Percentiles rank a stretch among this genome's conserved stretches.
Conservation (phyloP, 805 yeast species). For the Saccharomycopsis oosterbeekiorum region DNA sequence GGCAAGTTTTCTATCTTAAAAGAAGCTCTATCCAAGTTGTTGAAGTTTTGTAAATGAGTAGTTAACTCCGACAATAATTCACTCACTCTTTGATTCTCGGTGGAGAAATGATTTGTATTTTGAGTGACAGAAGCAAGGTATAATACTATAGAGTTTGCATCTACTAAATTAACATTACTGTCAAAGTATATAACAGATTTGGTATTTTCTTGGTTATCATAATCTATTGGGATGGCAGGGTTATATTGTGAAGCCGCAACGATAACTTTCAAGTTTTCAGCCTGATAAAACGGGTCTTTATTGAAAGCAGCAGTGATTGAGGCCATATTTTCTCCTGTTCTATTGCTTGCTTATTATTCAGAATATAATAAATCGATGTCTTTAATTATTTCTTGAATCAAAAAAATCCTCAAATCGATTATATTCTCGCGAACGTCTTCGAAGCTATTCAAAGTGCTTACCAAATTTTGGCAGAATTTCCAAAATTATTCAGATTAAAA, state of each 20-base stretch:
- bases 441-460: background rate
- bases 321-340: background rate
- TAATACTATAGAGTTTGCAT: slow-evolving; percentile 48
- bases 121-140: slow-evolving; percentile 32
- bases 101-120: slow-evolving; percentile 4
- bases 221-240: background rate
- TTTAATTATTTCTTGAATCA: no score
- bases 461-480: background rate
- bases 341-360: background rate
- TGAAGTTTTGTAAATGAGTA: slow-evolving; percentile 21
- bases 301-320: slow-evolving; percentile 4
- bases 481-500: background rate
- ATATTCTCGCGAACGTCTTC: background rate
- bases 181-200: slow-evolving; percentile 26
- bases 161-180: slow-evolving; percentile 37
- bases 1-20: slow-evolving; percentile 13
- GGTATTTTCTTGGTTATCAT: slow-evolving; percentile 20
- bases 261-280: slow-evolving; percentile 16
- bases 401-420: no score
- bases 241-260: slow-evolving; percentile 11
- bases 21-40: slow-evolving; percentile 25
- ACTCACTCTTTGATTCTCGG: background rate
- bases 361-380: background rate
- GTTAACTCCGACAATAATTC: background rate
- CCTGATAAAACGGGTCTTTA: slow-evolving; percentile 4